Base-by-base conservation (phyloP, 2,329 filamentous ascomycete species). In the Fusarium albosuccineum region DNA sequence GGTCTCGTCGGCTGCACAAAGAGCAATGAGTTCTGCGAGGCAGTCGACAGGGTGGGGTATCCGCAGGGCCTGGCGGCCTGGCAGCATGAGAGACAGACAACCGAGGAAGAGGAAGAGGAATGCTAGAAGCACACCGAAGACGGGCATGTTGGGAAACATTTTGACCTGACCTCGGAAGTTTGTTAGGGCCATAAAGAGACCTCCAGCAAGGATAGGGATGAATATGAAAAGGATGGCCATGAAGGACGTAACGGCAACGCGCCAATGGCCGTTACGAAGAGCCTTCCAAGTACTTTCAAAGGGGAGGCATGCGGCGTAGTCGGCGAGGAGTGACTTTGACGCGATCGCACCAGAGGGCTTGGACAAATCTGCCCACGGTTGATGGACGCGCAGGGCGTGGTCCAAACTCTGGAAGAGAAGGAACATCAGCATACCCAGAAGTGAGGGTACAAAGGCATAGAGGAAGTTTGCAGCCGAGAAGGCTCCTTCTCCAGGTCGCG, bases 391-490 rank as follows among this genome's bases (percentile, higher is more conserved):
- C 60, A 93, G 75, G 2, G 86, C 82, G 73, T 88, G 83, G 73
- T 94, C 91, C 57, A 93, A 78, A 33, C 86, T 85, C 64, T 91
- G 86, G 76, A 92, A 89, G 51, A 86, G 76, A 45, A 93, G 84
- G 75, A 90, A 92, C 49, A 92, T 79, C 14, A 91, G 68, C 72
- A 89, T 87, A 5, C 89, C 92, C 29, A 94, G 75, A 0, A 91
- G 70, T 3, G 90, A 87, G 1, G 92, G 92, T 22, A 94, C 57
- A 77, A 94, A 93, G 63, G 87, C 89, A 82, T 94, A 97, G 51
- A 97, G 81, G 79, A 97, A 97, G 78, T 97, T 93, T 50, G 93
- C 92, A 1, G 92, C 83, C 1, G 93, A 97, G 78, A 97, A 97
- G 16, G 91, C 92, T 27, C 82, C 82, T 0, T 79, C 73, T 4